Base-by-base conservation (phyloP, 1,284 basidiomycete genomes). In the Singerocomus rubriflavus region DNA sequence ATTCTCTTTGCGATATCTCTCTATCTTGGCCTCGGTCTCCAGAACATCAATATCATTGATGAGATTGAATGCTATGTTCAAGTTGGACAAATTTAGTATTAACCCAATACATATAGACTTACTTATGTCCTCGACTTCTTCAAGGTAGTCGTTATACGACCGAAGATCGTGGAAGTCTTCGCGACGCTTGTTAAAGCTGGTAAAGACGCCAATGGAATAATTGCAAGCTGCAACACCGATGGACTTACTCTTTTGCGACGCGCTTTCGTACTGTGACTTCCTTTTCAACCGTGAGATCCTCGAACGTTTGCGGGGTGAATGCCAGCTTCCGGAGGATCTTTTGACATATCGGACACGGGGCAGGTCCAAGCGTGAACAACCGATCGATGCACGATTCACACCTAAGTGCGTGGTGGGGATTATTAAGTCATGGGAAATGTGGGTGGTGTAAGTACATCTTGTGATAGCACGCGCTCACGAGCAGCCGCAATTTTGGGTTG, bases 331-430 rank as follows among this genome's bases (percentile, higher is more conserved):
- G 78, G 47, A 98, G 77, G n/a, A 90, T 84, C 61, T 88, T 89
- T 46, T 81, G 82, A 69, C 97, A 99, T 54, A 92, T 87, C 11
- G 97, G 97, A 77, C 97, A 99, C 7, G 93, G 93, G 12, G 93
- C 95, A 1, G 97, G 96, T 5, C 97, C 96, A 2, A 98, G 81
- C 1, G 93, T 95, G 69, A 97, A 99, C 41, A 99, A 71, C 8
- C 95, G 84, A 70, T 99, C 97, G 63, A 99, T 98, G 69, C 97
- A 99, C 2, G 90, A 92, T 74, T 97, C 94, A 71, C 94, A 98
- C 90, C 93, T 95, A 60, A 11, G 37, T 27, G 30, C 16, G 12
- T 25, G 16, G 31, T 59, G n/a, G 48, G 46, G 30, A 37, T 51
- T 58, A 43, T 21, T 21, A 21, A 62, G 57, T 32, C 35, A 52